Evolutionary conservation across 768 basidiomycete species (phyloP).

Genomic region (Russula olivacea): DNA sequence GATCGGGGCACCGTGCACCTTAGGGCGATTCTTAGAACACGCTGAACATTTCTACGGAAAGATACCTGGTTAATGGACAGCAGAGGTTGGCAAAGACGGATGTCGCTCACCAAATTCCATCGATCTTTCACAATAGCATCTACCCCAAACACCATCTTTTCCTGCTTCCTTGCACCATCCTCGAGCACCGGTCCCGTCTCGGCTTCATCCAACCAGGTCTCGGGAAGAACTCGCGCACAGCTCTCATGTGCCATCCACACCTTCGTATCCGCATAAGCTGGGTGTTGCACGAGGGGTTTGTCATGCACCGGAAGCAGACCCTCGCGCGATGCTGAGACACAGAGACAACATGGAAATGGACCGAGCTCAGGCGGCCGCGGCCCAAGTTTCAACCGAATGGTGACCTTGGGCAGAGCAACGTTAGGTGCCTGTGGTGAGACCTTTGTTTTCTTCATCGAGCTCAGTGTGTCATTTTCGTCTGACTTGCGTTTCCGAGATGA

Average conservation of each 20-base stretch:
- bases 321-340: conserved; percentile 46
- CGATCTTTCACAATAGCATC: conserved; percentile 85
- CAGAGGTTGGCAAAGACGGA: neutral
- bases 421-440: conserved; percentile 29
- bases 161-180: conserved; percentile 36
- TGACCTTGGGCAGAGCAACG: conserved; percentile 35
- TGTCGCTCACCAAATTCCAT: conserved; percentile 78
- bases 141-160: conserved; percentile 71
- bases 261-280: conserved; percentile 27
- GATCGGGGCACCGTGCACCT: conserved; percentile 73
- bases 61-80: neutral
- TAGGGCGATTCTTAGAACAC: conserved; percentile 63
- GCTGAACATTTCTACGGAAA: conserved; percentile 78
- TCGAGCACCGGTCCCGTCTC: conserved; percentile 33
- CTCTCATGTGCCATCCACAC: conserved; percentile 73
- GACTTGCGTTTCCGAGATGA: conserved; percentile 38
- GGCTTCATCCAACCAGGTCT: conserved; percentile 83
- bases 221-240: conserved; percentile 79
- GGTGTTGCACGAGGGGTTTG: conserved; percentile 39
- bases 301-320: conserved; percentile 64
- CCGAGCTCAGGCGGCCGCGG: conserved; percentile 54
- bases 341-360: conserved; percentile 62
- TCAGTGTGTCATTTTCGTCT: conserved; percentile 33
- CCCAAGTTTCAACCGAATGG: conserved; percentile 61
- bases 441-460: conserved; percentile 48